These are phyloP conservation scores for Dactylorhiza incarnata DNA, from an alignment of 106 monocot genomes.

Conservation along the genomic window DNA sequence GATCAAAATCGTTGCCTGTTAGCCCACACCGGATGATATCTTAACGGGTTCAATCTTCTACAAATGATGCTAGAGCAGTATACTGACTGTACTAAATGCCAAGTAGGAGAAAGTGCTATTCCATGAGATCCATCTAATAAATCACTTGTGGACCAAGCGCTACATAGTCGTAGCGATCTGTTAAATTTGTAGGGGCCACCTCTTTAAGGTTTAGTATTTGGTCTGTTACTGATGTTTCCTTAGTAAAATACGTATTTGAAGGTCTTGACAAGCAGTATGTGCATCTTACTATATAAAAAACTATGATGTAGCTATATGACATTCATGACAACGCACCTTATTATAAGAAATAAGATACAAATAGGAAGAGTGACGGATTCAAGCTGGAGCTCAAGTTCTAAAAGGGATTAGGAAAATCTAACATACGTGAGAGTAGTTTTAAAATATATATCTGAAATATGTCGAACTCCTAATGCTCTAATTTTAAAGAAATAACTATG, in stretches of 20 bases:
- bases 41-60: too few relatives aligned
- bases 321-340: background rate
- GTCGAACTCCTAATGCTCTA: background rate
- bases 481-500: background rate
- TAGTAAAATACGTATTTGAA: background rate
- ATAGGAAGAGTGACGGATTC: background rate
- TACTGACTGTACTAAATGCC: too few relatives aligned
- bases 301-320: background rate
- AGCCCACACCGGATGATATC: too few relatives aligned
- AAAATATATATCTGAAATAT: background rate
- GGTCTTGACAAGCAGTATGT: background rate
- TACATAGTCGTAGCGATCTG: too few relatives aligned
- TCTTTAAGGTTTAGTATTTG: too few relatives aligned
- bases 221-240: background rate
- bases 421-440: background rate
- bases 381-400: background rate
- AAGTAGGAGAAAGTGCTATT: too few relatives aligned
- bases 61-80: too few relatives aligned
- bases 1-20: too few relatives aligned
- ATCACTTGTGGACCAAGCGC: too few relatives aligned
- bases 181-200: too few relatives aligned
- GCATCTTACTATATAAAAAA: background rate
- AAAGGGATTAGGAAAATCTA: background rate
- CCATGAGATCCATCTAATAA: too few relatives aligned
- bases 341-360: background rate